Evolutionary conservation across 2,329 filamentous ascomycete genomes (phyloP), one percentile per base, ranked within the genome.

Genomic region (Fusarium sp.): DNA sequence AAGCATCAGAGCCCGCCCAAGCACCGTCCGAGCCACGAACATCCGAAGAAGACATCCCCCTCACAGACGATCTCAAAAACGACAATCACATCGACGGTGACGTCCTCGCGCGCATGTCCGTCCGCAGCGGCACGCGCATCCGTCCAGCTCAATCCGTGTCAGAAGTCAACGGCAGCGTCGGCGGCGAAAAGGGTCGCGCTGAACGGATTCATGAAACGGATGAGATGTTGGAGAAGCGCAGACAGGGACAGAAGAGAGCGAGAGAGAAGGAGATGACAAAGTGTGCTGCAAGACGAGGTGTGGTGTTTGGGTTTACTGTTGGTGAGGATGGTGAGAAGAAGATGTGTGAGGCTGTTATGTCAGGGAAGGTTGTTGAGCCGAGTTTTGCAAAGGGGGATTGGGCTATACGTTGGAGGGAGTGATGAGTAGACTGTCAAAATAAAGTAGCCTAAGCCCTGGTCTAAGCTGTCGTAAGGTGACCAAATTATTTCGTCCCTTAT

Each of bases 371-470:
- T 5, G 86, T 89, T 1, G 88, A 90, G 74, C 83, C 86, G 5
- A 87, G 85, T 60, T 90, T 86, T 76, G 87, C 87, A 0, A 90
- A 89, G 68, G 87, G 87, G 0, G 83, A 89, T 47, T 90, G 87
- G 87, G 82, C 81, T 0, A 81, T 89, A 13, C 75, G 86, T 63
- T 89, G 87, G 87, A 81, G 87, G 63, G 86, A 88, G 37, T 69
- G 11, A 28, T 27, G 27, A 27, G 27, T 18, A 34, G 5, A 16
- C 9, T 37, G 34, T 37, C 16, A n/a, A n/a, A 37, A 37, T 37
- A 37, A 37, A 37, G 16, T 11, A 6, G 34, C 1, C 16, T 2
- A n/a, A n/a, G 5, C 3, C 1, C 16, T 3, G 1, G 16, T 18
- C 2, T 37, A 37, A 18, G 9, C 0, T 11, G 2, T 1, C 1